phyloP scores from a whole-genome alignment of 2,329 filamentous ascomycete species.

The Nothophoma quercina region DNA sequence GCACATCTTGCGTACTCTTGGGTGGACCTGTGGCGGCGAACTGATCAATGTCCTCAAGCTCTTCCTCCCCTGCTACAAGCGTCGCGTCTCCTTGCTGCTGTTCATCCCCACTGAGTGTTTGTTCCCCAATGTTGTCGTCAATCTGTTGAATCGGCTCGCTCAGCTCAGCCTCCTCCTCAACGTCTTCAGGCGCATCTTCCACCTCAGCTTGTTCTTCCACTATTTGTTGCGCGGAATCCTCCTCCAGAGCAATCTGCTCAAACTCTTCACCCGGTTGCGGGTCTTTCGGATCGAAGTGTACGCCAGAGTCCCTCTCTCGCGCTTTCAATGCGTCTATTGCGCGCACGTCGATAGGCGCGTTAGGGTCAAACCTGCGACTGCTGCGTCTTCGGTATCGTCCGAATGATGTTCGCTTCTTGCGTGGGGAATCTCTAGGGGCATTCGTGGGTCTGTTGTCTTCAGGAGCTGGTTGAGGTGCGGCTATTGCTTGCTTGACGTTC shows the following conservation, averaged over 20 bases:
- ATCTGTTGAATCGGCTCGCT: neutral
- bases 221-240: neutral
- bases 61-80: slow-evolving; percentile 20
- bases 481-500: slow-evolving; percentile 35
- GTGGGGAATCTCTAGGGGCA: slow-evolving; percentile 23
- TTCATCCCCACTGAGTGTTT: slow-evolving; percentile 8
- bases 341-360: slow-evolving; percentile 30
- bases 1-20: slow-evolving; percentile 28
- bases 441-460: slow-evolving; percentile 9
- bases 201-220: slow-evolving; percentile 12
- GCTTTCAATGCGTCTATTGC: slow-evolving; percentile 32
- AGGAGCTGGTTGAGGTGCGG: slow-evolving; percentile 18
- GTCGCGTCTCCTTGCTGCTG: slow-evolving; percentile 13
- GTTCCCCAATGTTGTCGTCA: slow-evolving; percentile 17
- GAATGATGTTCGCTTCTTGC: slow-evolving; percentile 39
- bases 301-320: slow-evolving; percentile 27
- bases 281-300: slow-evolving; percentile 17
- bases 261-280: slow-evolving; percentile 14
- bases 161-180: neutral
- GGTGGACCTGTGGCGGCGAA: slow-evolving; percentile 25
- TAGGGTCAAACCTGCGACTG: slow-evolving; percentile 41
- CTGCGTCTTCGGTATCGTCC: slow-evolving; percentile 37
- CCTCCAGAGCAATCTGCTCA: slow-evolving; percentile 6
- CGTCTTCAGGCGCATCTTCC: slow-evolving; percentile 1
- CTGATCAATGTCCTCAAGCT: slow-evolving; percentile 10